These are phyloP conservation scores for Podospora australis DNA, from an alignment of 495 filamentous ascomycete genomes.

Conservation along the genomic window DNA sequence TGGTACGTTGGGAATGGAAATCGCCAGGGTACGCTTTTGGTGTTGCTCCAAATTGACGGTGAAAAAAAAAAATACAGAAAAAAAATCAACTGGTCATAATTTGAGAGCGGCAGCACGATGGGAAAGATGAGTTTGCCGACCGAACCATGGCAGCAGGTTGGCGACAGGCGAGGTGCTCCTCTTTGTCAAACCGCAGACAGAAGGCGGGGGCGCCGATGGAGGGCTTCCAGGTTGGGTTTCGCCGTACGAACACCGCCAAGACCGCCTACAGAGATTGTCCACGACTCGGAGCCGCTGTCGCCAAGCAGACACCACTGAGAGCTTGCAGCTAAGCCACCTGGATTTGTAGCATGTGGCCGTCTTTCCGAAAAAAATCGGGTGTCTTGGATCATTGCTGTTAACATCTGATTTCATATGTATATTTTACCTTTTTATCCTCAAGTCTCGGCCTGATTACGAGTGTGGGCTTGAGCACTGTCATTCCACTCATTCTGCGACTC, in stretches of 20 bases:
- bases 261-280: neutral
- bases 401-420: too few species aligned
- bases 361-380: neutral
- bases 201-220: neutral
- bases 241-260: neutral
- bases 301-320: neutral
- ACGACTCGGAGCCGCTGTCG: neutral
- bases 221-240: neutral
- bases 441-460: too few species aligned
- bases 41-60: neutral
- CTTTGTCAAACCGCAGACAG: neutral
- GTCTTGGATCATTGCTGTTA: too few species aligned
- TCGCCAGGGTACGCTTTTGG: neutral
- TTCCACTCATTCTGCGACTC: too few species aligned
- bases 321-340: slow-evolving; percentile 1
- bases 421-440: too few species aligned
- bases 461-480: too few species aligned
- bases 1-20: too few species aligned
- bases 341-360: too few species aligned
- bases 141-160: neutral
- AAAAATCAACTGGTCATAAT: neutral
- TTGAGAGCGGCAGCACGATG: neutral
- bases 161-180: neutral
- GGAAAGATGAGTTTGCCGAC: too few species aligned
- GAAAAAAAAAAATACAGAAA: neutral